These are phyloP conservation scores for Salisapilia sapeloensis DNA, from an alignment of 352 stramenopile species.

Conservation along the genomic window DNA sequence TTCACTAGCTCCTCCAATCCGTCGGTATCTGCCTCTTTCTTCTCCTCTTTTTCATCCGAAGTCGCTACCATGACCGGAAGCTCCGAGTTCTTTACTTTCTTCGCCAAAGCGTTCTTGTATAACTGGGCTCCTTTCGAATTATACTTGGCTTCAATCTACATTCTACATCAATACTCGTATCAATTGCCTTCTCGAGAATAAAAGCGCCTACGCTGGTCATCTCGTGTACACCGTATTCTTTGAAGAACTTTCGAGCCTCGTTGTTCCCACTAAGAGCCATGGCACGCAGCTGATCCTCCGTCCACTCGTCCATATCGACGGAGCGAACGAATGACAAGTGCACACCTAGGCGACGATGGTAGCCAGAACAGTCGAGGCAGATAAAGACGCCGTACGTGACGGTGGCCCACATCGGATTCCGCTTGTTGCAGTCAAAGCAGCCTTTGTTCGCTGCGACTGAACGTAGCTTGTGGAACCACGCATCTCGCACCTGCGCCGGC, in stretches of 20 bases:
- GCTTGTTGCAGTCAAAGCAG: slow-evolving; percentile 94
- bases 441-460: slow-evolving; percentile 64
- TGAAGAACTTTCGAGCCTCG: slow-evolving; percentile 89
- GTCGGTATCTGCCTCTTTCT: slow-evolving; percentile 26
- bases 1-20: slow-evolving; percentile 70
- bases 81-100: slow-evolving; percentile 65
- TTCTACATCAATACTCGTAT: neutral
- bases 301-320: slow-evolving; percentile 94
- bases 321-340: slow-evolving; percentile 91
- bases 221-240: slow-evolving; percentile 75
- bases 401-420: slow-evolving; percentile 90
- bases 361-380: slow-evolving; percentile 89
- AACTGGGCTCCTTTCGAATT: slow-evolving; percentile 80
- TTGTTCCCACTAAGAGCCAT: slow-evolving; percentile 91
- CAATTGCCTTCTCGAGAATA: neutral
- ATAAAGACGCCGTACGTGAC: slow-evolving; percentile 94
- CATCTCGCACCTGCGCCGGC: slow-evolving; percentile 49
- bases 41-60: slow-evolving; percentile 11
- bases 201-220: slow-evolving; percentile 58
- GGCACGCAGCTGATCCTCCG: slow-evolving; percentile 82
- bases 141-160: slow-evolving; percentile 83
- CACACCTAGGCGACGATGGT: slow-evolving; percentile 86
- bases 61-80: slow-evolving; percentile 31
- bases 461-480: slow-evolving; percentile 78
- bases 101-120: slow-evolving; percentile 72